phyloP scores from a whole-genome alignment of 108 stramenopile genomes.

The Nannochloropsis salina region DNA sequence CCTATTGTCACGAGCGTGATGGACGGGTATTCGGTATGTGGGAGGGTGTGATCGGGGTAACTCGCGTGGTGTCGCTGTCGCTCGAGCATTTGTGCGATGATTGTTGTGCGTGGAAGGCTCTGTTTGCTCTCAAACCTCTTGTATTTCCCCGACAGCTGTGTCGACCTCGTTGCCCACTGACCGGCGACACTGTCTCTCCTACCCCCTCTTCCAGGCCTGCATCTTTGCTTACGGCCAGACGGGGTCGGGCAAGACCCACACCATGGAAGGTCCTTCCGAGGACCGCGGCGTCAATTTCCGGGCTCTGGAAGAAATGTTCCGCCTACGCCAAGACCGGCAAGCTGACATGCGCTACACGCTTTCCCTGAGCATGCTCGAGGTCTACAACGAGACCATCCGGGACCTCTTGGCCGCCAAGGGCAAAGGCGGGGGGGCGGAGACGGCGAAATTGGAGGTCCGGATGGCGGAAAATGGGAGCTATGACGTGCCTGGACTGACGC shows the following conservation, averaged over 20 bases:
- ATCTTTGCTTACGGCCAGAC: constrained; percentile 59
- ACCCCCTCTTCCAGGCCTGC: constrained; percentile 39
- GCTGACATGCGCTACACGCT: constrained; percentile 57
- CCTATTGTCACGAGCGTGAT: constrained; percentile 53
- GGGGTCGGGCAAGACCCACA: constrained; percentile 58
- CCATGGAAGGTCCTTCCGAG: constrained; percentile 54
- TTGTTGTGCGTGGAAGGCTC: not conserved
- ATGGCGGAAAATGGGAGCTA: constrained; percentile 43
- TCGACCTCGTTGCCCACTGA: too few species aligned
- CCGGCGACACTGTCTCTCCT: not conserved
- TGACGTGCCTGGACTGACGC: constrained; percentile 53
- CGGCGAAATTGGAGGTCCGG: constrained; percentile 55
- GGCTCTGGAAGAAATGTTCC: constrained; percentile 67
- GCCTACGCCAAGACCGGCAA: constrained; percentile 49
- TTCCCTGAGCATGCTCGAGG: constrained; percentile 73
- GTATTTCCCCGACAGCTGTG: too few species aligned
- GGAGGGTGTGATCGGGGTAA: not conserved
- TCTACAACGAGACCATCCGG: constrained; percentile 94
- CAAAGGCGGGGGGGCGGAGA: not conserved
- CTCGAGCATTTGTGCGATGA: too few species aligned
- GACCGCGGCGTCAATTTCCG: constrained; percentile 58
- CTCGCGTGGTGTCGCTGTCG: too few species aligned
- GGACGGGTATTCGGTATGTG: constrained; percentile 41
- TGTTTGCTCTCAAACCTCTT: not conserved
- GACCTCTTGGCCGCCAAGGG: constrained; percentile 62